Evolutionary conservation across 2,329 filamentous ascomycete genomes (phyloP).

Genomic region (Paecilomyces niveus): DNA sequence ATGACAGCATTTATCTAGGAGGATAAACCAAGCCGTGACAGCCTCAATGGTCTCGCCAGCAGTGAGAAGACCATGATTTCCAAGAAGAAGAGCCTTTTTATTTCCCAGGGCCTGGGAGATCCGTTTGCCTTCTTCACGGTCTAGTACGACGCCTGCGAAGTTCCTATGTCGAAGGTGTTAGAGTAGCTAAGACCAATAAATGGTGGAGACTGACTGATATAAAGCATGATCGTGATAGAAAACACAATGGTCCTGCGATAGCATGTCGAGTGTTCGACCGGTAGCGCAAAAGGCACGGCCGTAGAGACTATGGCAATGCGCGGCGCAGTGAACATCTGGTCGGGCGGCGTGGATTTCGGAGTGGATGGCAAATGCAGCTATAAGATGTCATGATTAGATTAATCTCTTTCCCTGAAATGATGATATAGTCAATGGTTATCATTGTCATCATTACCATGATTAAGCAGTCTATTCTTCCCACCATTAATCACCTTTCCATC

Average conservation of each 20-base stretch:
- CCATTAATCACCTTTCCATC: neutral
- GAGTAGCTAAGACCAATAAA: neutral
- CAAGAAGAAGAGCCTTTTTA: conserved; percentile 57
- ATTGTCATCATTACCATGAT: neutral
- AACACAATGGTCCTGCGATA: neutral
- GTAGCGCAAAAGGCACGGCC: neutral
- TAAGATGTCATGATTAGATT: neutral
- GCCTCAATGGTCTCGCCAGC: conserved; percentile 68
- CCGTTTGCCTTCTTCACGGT: conserved; percentile 55
- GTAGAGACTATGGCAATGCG: neutral
- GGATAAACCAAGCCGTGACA: conserved; percentile 61
- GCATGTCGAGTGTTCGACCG: neutral
- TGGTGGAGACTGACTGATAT: neutral
- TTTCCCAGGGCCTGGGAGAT: conserved; percentile 58
- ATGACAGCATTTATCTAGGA: conserved; percentile 62
- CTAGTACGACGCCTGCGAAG: conserved; percentile 39
- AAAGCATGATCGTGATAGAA: neutral
- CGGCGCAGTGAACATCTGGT: neutral
- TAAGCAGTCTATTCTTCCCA: neutral
- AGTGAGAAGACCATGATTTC: conserved; percentile 66
- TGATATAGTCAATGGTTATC: neutral
- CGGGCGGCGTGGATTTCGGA: neutral
- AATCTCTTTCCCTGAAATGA: too few species aligned
- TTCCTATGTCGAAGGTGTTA: neutral
- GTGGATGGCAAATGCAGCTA: neutral